Evolutionary conservation across 768 basidiomycete species (phyloP), one percentile per base, ranked within the genome.

Genomic region (Agaricus sinodeliciosus): DNA sequence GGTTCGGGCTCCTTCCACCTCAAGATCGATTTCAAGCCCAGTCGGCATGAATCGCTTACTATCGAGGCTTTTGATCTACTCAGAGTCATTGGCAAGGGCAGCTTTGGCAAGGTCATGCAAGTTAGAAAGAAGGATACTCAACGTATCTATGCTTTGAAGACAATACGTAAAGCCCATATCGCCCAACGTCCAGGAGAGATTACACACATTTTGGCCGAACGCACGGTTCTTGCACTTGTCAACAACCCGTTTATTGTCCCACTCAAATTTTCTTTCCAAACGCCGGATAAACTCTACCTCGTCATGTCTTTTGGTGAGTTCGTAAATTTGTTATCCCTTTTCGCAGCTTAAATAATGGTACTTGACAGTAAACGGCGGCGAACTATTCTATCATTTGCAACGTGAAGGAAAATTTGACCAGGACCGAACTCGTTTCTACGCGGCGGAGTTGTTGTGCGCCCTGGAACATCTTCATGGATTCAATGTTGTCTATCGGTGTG

Each of bases 201-300:
- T 61, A 97, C 93, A 2, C 96, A 98, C 66, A 98, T 97, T 56
- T 78, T 98, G 36, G 95, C 95, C 3, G 95, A 99, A 72, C 79
- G 96, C 58, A 98, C 95, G 0, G 95, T 99, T 22, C 78, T 98
- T 43, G 95, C 95, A 0, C 78, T 97, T 50, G 96, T 99, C 55
- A 96, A 97, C 72, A 96, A 94, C 63, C 95, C 95, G 0, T 99
- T 99, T 74, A 97, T 99, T 68, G 96, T 97, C 0, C 96, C 95
- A 16, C 84, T 99, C 68, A 98, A 99, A 65, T 97, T 99, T 70
- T 95, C 93, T 4, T 99, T 98, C 80, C 95, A 99, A 72, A 94
- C 87, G 55, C 90, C 90, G 1, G 95, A 98, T 67, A 99, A 99
- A 67, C 75, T 99, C 5, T 99, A 99, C 66, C 74, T 99, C 51